phyloP scores from a whole-genome alignment of 441 rosid species.

The Aleurites moluccanus region DNA sequence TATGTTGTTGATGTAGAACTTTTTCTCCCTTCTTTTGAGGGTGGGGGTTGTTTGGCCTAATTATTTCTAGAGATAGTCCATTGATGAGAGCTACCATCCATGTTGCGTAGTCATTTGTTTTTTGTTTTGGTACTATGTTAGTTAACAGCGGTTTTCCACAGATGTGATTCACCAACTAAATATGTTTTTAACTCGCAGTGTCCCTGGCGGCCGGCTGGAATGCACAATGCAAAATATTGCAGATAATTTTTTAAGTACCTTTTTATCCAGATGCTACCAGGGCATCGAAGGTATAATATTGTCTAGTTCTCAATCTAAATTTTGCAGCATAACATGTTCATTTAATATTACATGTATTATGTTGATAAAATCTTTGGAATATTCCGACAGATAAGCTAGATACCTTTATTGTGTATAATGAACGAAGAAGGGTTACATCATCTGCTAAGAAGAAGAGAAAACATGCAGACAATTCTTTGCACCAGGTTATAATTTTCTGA shows the following conservation, averaged over 20 bases:
- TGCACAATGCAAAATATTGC: constrained; percentile 99
- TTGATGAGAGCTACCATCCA: background rate
- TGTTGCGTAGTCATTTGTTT: background rate
- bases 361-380: constrained; percentile 18
- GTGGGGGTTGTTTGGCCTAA: background rate
- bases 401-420: constrained; percentile 80
- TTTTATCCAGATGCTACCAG: constrained; percentile 62
- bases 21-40: background rate
- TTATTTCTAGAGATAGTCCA: background rate
- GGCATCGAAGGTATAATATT: constrained; percentile 60
- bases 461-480: constrained; percentile 56
- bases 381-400: constrained; percentile 60
- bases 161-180: constrained; percentile 12
- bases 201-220: constrained; percentile 89
- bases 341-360: background rate
- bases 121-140: constrained; percentile 5
- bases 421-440: constrained; percentile 84
- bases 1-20: background rate
- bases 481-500: constrained; percentile 62
- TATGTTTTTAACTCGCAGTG: constrained; percentile 42
- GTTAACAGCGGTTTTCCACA: background rate
- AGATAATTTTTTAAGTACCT: constrained; percentile 68
- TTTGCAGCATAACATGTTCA: constrained; percentile 4
- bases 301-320: constrained; percentile 13
- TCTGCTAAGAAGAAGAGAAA: constrained; percentile 91